Evolutionary conservation across 2,329 filamentous ascomycete species (phyloP), one percentile per base, ranked within the genome.

Genomic region (Ceratocystis alfenasii): DNA sequence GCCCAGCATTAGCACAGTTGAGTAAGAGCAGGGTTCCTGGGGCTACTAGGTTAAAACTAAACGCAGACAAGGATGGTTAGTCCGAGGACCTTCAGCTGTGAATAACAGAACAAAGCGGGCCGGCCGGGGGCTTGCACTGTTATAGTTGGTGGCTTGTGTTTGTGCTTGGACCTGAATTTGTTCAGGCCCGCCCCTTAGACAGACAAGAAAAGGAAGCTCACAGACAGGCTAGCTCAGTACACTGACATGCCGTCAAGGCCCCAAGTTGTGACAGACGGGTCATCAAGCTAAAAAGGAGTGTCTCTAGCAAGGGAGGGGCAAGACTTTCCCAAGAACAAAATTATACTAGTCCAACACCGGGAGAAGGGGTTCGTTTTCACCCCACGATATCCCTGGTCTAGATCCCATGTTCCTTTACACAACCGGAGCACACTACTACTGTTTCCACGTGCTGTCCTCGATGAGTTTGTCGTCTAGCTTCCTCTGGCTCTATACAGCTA

Each of bases 181-280:
- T 57, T 33, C 53, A 57, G 53, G 53, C 53, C 28, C 2, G 48
- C 22, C n/a, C 53, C 53, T 57, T 25, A 33, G 53, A 41, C 36
- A 12, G 36, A 41, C 25, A 57, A 17, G 12, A 8, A 20, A 5
- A 64, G 63, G 63, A 64, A 64, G 63, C 63, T 59, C 46, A 25
- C 48, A 25, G 63, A 64, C 63, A 6, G 48, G 25, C 63, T 64
- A 64, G 63, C 22, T 64, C 28, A 55, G 30, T 33, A 44, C 48
- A 57, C 33, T 55, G 48, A 45, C 48, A 55, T 64, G 63, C 48
- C 63, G 63, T 50, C 63, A 64, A 45, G 46, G 15, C 63, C 36
- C 30, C 55, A 64, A 64, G 45, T 7, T 41, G 63, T 22, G 62
- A 44, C 50, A 30, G 12, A 41, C 36, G 36, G 36, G 17, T 36